Evolutionary conservation across 2,329 filamentous ascomycete species (phyloP), one percentile per base, ranked within the genome.

Genomic region (Fusarium robinianum): DNA sequence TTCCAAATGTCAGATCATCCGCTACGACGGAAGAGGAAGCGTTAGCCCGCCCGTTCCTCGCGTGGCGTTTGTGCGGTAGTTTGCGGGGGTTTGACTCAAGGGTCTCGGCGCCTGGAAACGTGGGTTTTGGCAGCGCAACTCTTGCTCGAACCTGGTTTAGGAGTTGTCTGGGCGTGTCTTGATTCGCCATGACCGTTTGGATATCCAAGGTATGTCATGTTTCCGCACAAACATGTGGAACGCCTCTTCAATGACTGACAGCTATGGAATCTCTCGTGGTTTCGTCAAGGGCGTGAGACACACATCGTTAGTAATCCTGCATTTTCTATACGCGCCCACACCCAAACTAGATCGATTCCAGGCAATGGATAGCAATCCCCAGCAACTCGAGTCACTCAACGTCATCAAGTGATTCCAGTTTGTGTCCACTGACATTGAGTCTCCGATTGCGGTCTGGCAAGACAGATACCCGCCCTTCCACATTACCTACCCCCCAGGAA

Each of bases 1-100:
- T 55, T 55, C 52, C 52, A 55, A 55, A 56, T 40, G 49, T 41
- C 43, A 46, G 43, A 39, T 40, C 15, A 5, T n/a, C 18, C n/a
- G 15, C 4, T 17, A 11, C 9, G 16, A 34, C 52, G 43, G 36
- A 49, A 46, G 29, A 49, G 16, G 36, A 16, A 35, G n/a, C n/a
- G n/a, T n/a, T n/a, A n/a, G n/a, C n/a, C n/a, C n/a, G n/a, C n/a
- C n/a, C n/a, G n/a, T n/a, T n/a, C n/a, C n/a, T n/a, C 29, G 35
- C 11, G 26, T 22, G 14, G 27, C 27, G 27, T 14, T 12, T 12
- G n/a, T 35, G n/a, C 19, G n/a, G n/a, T 15, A 11, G n/a, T 35
- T 35, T 21, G 21, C 15, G 37, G 36, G n/a, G n/a, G n/a, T n/a
- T n/a, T n/a, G n/a, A n/a, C n/a, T n/a, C n/a, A n/a, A n/a, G n/a